Base-by-base conservation (phyloP, 257 asterid genomes). In the Solanum infundibuliforme region DNA sequence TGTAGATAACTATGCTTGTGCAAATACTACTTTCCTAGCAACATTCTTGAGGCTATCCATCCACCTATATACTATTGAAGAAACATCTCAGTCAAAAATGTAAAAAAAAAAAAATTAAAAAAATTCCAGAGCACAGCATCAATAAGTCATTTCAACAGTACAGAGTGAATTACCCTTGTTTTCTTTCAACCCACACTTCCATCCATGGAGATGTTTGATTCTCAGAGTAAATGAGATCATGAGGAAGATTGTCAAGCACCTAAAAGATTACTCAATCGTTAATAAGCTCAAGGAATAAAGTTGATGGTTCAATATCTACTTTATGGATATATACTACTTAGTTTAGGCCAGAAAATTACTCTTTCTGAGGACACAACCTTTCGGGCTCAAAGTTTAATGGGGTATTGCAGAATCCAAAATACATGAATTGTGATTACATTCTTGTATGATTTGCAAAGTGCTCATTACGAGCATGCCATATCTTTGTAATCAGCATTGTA, bases 191-290 rank as follows among this genome's bases (percentile, higher is more conserved):
- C 98, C 98, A 97, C 66, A 97, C 99, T 90, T 97, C 99, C 98
- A 89, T 93, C 99, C 99, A 97, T 46, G 98, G 90, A 21, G 99
- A 93, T 72, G 92, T 94, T 93, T 97, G 99, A 92, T 90, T 88
- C 90, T 90, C 90, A 35, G 99, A 94, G 94, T 94, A 92, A 90
- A 96, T 91, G 88, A 97, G 96, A 90, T 97, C 99, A 52, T 97
- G 99, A 25, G 99, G 99, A 89, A 97, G 99, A 94, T 97, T 97
- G 94, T 97, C 99, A 88, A 97, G 99, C 76, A 97, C 98, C 99
- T 97, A 90, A 58, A 77, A 81, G 87, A 91, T 86, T 62, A 86
- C 58, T 48, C 48, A 36, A 36, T 41, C 31, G 4, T 73, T 86
- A 38, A 48, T 73, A 86, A 69, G 74, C 23, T 5, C 85, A 60